Conservation (phyloP, 495 filamentous ascomycete genomes). For the Penicillium simplicissimum region DNA sequence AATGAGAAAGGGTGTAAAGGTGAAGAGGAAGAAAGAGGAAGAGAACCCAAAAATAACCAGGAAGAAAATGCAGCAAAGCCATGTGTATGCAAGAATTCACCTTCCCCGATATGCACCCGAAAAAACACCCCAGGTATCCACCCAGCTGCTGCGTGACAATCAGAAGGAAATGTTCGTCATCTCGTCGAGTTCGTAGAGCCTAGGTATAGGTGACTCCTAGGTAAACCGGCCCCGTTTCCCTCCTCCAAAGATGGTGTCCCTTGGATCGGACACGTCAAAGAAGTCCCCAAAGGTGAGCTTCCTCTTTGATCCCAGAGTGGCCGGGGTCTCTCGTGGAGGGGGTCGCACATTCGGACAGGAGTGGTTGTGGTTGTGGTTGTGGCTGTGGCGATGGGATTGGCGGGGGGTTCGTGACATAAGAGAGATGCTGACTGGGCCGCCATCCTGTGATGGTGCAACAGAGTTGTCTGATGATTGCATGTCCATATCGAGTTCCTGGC, state of each 20-base stretch:
- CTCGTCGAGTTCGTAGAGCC: conserved; percentile 42
- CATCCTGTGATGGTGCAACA: conserved; percentile 32
- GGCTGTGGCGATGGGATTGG: conserved; percentile 50
- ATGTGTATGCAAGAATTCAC: conserved; percentile 45
- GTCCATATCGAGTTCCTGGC: conserved; percentile 64
- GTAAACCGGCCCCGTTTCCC: conserved; percentile 72
- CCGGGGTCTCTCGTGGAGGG: conserved; percentile 38
- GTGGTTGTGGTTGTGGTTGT: conserved; percentile 44
- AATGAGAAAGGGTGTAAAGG: conserved; percentile 5
- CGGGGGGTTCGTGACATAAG: conserved; percentile 54
- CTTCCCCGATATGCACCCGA: conserved; percentile 42
- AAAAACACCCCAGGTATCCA: conserved; percentile 30
- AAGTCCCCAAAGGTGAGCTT: conserved; percentile 75
- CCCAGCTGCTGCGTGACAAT: conserved; percentile 40
- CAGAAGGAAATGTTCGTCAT: conserved; percentile 42
- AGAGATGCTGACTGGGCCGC: conserved; percentile 51
- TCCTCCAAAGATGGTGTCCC: conserved; percentile 66
- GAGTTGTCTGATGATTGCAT: conserved; percentile 52
- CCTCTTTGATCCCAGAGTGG: conserved; percentile 73
- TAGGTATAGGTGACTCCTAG: conserved; percentile 30
- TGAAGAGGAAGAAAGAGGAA: conserved; percentile 14
- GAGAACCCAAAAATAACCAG: conserved; percentile 7
- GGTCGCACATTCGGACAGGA: conserved; percentile 45
- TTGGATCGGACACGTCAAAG: conserved; percentile 74
- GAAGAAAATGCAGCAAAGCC: conserved; percentile 18